A percentile compares a stretch with the other conserved stretches of the same genome.
These are phyloP conservation scores for Penicillium fimorum DNA, from an alignment of 495 filamentous ascomycete species.

Conservation along the genomic window DNA sequence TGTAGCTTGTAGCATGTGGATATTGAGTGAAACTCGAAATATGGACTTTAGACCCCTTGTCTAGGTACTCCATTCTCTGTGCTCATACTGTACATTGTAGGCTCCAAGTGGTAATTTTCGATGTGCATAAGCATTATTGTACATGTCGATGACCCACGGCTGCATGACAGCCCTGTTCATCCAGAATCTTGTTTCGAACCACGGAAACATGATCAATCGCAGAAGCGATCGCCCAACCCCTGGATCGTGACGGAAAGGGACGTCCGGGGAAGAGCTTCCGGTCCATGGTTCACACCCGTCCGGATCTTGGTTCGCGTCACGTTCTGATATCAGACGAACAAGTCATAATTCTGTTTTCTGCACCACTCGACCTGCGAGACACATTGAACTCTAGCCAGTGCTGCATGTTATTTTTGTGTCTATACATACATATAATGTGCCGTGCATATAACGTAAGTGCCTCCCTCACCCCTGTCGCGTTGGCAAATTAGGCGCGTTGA, in stretches of 20 bases:
- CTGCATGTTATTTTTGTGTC: neutral
- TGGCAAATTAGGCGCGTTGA: neutral
- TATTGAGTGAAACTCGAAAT: neutral
- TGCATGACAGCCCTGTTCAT: neutral
- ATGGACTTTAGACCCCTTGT: neutral
- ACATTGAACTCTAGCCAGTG: neutral
- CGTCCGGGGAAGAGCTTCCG: conserved; percentile 24
- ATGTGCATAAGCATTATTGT: neutral
- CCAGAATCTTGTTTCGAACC: neutral
- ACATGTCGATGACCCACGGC: neutral
- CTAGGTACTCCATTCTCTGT: neutral
- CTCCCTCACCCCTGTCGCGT: conserved; percentile 4
- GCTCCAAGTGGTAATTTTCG: neutral
- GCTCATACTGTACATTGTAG: neutral
- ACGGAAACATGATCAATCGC: conserved; percentile 4
- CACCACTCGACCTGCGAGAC: neutral
- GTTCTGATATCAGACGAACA: conserved; percentile 4
- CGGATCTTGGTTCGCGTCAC: conserved; percentile 16
- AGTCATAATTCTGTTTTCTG: neutral
- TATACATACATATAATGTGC: neutral
- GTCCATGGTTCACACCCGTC: conserved; percentile 31
- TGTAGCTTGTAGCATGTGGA: conserved; percentile 8
- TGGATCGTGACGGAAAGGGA: conserved; percentile 20
- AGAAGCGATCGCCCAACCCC: conserved; percentile 8
- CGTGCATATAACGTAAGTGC: conserved; percentile 2